Percentiles rank a stretch among this genome's conserved stretches.
These are phyloP conservation scores for Cyberlindnera suaveolens DNA, from an alignment of 805 yeast species.

Conservation along the genomic window DNA sequence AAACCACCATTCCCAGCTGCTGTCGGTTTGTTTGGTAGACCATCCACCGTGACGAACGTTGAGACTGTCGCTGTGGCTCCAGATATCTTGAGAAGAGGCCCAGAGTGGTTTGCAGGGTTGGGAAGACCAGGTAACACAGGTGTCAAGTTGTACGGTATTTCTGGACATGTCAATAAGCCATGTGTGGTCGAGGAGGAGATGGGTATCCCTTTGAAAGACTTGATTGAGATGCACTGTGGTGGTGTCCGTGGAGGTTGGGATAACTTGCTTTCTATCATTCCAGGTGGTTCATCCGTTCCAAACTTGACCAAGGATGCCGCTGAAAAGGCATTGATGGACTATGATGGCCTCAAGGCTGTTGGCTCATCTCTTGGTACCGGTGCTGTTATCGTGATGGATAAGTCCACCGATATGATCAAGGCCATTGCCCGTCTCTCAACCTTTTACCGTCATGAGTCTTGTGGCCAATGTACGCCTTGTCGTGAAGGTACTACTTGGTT, in stretches of 20 bases:
- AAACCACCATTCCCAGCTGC: conserved; percentile 97
- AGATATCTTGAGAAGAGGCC: conserved; percentile 83
- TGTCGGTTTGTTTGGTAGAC: conserved; percentile 86
- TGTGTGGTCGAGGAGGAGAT: conserved; percentile 92
- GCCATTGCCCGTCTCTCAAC: conserved; percentile 82
- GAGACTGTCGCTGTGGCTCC: conserved; percentile 91
- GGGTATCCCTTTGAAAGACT: conserved; percentile 81
- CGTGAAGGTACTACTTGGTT: conserved; percentile 92
- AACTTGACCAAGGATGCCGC: conserved; percentile 63
- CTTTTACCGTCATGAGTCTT: conserved; percentile 86
- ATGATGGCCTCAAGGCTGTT: conserved; percentile 76
- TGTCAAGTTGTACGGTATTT: conserved; percentile 77
- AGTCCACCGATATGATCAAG: conserved; percentile 75
- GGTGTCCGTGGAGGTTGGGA: conserved; percentile 94
- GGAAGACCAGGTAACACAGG: conserved; percentile 86
- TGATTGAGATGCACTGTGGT: conserved; percentile 85
- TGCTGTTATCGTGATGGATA: conserved; percentile 88
- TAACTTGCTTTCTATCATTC: conserved; percentile 78
- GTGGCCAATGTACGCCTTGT: conserved; percentile 94
- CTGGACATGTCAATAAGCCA: conserved; percentile 89
- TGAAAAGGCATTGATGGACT: conserved; percentile 75
- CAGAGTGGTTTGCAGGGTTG: conserved; percentile 77
- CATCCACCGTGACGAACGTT: conserved; percentile 85
- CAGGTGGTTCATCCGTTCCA: conserved; percentile 89
- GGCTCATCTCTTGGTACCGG: conserved; percentile 91